Conservation (phyloP, 495 filamentous ascomycete species). For the Daldinia concentrica region DNA sequence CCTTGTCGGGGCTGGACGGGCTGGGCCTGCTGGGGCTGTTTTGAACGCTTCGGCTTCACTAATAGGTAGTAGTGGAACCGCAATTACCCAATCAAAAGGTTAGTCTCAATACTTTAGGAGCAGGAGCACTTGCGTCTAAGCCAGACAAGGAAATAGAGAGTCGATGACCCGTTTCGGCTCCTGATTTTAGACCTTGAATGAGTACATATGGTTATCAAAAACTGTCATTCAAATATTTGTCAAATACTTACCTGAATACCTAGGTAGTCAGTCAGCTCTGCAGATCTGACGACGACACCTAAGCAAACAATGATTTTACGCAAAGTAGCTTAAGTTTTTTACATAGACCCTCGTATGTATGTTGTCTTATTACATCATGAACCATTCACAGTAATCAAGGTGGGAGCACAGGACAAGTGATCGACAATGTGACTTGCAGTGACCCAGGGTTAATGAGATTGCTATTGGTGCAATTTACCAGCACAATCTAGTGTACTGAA, state of each 20-base stretch:
- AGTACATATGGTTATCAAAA: not conserved
- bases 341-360: not conserved
- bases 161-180: constrained; percentile 30
- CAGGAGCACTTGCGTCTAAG: constrained; percentile 21
- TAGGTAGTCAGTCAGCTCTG: not conserved
- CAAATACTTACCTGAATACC: not conserved
- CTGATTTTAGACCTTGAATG: constrained; percentile 30
- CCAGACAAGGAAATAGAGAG: constrained; percentile 32
- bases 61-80: constrained; percentile 30
- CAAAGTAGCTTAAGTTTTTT: not conserved
- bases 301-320: not conserved
- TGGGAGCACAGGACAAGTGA: constrained; percentile 26
- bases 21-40: constrained; percentile 21
- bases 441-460: constrained; percentile 13
- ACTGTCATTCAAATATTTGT: constrained; percentile 1
- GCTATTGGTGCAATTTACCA: constrained; percentile 24
- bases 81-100: constrained; percentile 30
- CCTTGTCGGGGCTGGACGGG: constrained; percentile 21
- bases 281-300: not conserved
- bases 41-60: constrained; percentile 20
- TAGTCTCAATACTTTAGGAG: constrained; percentile 15
- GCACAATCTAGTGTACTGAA: not conserved
- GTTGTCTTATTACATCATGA: constrained; percentile 36
- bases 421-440: constrained; percentile 41
- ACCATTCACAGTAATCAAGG: constrained; percentile 32